phyloP scores from a whole-genome alignment of 1,284 basidiomycete genomes.

The Prillingera fragicola region DNA sequence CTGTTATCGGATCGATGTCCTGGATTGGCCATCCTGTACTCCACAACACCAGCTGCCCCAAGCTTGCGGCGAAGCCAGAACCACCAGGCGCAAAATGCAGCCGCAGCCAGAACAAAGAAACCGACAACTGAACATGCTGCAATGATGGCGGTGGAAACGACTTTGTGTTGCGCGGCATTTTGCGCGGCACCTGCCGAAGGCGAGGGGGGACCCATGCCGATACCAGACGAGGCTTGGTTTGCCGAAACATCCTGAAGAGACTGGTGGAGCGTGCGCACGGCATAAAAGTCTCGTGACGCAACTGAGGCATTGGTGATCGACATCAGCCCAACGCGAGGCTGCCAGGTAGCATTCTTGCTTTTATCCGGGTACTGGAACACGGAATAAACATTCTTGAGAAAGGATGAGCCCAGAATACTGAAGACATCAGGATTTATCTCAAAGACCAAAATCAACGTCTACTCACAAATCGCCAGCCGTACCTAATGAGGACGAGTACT shows the following conservation, averaged over 20 bases:
- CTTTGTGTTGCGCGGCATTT: slow-evolving; percentile 12
- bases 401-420: slow-evolving; percentile 43
- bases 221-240: slow-evolving; percentile 9
- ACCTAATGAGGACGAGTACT: slow-evolving; percentile 31
- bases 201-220: slow-evolving; percentile 4
- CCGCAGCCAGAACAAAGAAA: slow-evolving; percentile 39
- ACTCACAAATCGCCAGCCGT: slow-evolving; percentile 39
- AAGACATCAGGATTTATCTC: too few species aligned
- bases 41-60: slow-evolving; percentile 34
- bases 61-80: slow-evolving; percentile 44
- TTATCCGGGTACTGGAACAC: slow-evolving; percentile 45
- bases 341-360: slow-evolving; percentile 24
- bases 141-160: slow-evolving; percentile 36
- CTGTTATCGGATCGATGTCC: slow-evolving; percentile 15
- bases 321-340: slow-evolving; percentile 41
- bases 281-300: slow-evolving; percentile 45
- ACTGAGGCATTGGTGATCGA: slow-evolving; percentile 39
- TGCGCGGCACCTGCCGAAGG: slow-evolving; percentile 8
- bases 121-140: slow-evolving; percentile 38
- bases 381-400: slow-evolving; percentile 48
- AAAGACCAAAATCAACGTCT: neutral
- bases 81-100: slow-evolving; percentile 44
- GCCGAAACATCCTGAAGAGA: slow-evolving; percentile 32
- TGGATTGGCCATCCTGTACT: slow-evolving; percentile 20
- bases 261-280: slow-evolving; percentile 37